Conservation (phyloP, 2,329 filamentous ascomycete species). For the Seiridium cupressi region DNA sequence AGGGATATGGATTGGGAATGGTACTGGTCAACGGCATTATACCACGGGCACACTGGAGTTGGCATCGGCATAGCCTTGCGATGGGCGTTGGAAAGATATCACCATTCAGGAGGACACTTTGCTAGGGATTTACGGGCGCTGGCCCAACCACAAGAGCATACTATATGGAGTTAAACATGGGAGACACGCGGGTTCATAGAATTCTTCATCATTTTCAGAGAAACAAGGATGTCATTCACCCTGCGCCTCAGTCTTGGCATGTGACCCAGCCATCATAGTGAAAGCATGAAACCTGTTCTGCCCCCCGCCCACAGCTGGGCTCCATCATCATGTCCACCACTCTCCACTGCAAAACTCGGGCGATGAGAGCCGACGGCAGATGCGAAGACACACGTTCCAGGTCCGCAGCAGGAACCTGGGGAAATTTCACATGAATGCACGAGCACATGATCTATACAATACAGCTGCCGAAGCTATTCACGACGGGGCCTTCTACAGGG, state of each 20-base stretch:
- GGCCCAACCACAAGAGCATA: not conserved
- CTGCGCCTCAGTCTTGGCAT: too few relatives aligned
- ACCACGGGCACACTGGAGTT: conserved; percentile 1
- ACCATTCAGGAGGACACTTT: not conserved
- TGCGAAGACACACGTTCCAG: not conserved
- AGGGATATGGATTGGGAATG: not conserved
- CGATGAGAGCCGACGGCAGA: not conserved
- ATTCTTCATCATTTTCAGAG: not conserved
- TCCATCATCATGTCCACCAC: not conserved
- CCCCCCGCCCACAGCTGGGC: not conserved
- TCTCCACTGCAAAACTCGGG: not conserved
- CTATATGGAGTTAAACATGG: not conserved
- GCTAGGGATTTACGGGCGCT: not conserved
- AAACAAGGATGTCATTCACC: too few relatives aligned
- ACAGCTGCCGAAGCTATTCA: not conserved
- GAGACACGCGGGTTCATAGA: not conserved
- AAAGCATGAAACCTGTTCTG: too few relatives aligned
- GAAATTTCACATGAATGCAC: not conserved
- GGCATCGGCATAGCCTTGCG: not conserved
- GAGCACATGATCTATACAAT: not conserved
- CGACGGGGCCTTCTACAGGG: not conserved
- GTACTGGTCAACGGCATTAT: conserved; percentile 3
- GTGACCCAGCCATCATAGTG: too few relatives aligned
- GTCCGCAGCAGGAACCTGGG: not conserved
- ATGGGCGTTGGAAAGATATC: not conserved